These are phyloP conservation scores for Blastocystis sp. DNA, from an alignment of 352 stramenopile genomes.

Conservation along the genomic window DNA sequence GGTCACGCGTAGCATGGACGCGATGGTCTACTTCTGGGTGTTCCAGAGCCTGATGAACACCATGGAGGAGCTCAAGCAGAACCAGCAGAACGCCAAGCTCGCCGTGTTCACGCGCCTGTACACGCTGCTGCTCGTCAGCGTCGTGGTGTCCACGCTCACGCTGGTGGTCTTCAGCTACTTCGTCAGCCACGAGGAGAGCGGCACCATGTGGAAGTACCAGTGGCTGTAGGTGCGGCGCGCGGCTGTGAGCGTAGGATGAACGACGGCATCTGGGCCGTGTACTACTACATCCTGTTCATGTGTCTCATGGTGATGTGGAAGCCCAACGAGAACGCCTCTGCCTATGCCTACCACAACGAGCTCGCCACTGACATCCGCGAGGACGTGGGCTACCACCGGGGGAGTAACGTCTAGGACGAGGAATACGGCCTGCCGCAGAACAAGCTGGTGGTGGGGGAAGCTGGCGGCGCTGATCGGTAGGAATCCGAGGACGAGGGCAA, in stretches of 20 bases:
- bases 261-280: slow-evolving; percentile 62
- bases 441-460: slow-evolving; percentile 7
- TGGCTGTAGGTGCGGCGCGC: slow-evolving; percentile 41
- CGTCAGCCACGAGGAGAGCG: slow-evolving; percentile 32
- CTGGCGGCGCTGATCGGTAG: background rate
- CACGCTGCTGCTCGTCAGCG: slow-evolving; percentile 34
- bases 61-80: slow-evolving; percentile 60
- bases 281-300: slow-evolving; percentile 65
- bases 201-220: slow-evolving; percentile 54
- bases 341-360: slow-evolving; percentile 65
- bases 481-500: slow-evolving; percentile 52
- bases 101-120: slow-evolving; percentile 57
- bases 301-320: slow-evolving; percentile 68
- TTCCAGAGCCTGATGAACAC: slow-evolving; percentile 67
- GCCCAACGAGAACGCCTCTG: slow-evolving; percentile 45
- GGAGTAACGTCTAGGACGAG: background rate
- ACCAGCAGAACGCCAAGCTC: slow-evolving; percentile 68
- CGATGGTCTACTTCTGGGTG: slow-evolving; percentile 68
- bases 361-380: slow-evolving; percentile 62
- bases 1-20: slow-evolving; percentile 13
- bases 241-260: slow-evolving; percentile 36
- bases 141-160: slow-evolving; percentile 54
- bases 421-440: slow-evolving; percentile 60
- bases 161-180: slow-evolving; percentile 65
- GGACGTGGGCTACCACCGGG: background rate